phyloP scores from a whole-genome alignment of 2,329 filamentous ascomycete species.

The Colletotrichum ledebouriae region DNA sequence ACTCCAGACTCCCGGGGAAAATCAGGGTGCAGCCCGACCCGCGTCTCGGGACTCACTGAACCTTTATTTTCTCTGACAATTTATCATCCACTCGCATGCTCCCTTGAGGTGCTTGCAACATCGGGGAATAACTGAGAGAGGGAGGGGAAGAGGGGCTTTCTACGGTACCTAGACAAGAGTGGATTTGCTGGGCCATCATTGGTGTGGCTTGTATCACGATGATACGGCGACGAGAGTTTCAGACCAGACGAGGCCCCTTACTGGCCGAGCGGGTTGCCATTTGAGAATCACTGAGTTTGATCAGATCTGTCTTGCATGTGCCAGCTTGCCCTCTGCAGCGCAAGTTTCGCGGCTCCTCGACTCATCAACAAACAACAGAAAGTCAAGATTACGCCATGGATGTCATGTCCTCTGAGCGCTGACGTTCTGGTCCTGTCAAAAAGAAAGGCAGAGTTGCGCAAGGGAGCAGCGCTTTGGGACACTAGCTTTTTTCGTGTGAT shows the following conservation, averaged over 20 bases:
- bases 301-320: too few species aligned
- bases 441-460: conserved; percentile 10
- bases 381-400: conserved; percentile 12
- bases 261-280: conserved; percentile 10
- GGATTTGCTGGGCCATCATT: conserved; percentile 3
- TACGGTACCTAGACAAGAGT: neutral
- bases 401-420: conserved; percentile 19
- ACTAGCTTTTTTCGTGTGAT: neutral
- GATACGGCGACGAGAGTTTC: conserved; percentile 39
- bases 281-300: neutral
- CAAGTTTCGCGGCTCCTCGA: neutral
- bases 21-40: neutral
- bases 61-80: neutral
- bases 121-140: neutral
- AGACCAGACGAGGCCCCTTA: conserved; percentile 28
- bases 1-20: conserved; percentile 2
- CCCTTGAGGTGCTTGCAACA: conserved; percentile 1
- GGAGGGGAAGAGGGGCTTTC: too few species aligned
- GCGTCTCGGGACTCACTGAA: neutral
- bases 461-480: conserved; percentile 18
- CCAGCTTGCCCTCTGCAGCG: too few species aligned
- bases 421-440: neutral
- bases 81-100: neutral
- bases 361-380: neutral
- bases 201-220: conserved; percentile 29